A percentile compares a stretch with the other conserved stretches of the same genome.
These are phyloP conservation scores for Ilyonectria sp. DNA, from an alignment of 2,329 filamentous ascomycete genomes.

Conservation along the genomic window DNA sequence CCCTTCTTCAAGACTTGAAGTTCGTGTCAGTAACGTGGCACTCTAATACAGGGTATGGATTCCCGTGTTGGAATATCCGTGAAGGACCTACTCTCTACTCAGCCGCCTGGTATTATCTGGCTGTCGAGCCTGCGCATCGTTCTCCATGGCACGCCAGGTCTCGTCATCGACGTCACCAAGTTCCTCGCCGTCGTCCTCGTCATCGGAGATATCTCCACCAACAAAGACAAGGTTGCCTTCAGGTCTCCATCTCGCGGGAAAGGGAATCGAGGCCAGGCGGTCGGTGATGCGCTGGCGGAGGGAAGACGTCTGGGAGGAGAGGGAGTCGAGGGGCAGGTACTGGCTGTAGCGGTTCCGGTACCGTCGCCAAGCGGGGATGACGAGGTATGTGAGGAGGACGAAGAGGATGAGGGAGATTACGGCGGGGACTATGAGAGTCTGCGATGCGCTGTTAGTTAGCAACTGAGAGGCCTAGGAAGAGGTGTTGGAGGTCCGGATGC, in stretches of 20 bases:
- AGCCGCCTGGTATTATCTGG: slow-evolving; percentile 72
- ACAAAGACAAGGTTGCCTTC: slow-evolving; percentile 59
- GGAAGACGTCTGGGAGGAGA: slow-evolving; percentile 70
- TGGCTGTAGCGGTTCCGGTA: slow-evolving; percentile 81
- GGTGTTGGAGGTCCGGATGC: slow-evolving; percentile 18
- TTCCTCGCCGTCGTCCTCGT: slow-evolving; percentile 76
- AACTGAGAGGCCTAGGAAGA: slow-evolving; percentile 13
- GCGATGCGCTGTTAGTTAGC: slow-evolving; percentile 42
- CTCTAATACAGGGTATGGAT: not conserved
- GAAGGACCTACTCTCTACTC: slow-evolving; percentile 76
- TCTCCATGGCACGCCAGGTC: slow-evolving; percentile 59
- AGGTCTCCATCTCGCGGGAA: slow-evolving; percentile 66
- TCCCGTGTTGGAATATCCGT: not conserved
- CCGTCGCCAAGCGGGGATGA: slow-evolving; percentile 78
- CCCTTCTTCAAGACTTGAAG: slow-evolving; percentile 70
- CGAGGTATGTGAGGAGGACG: slow-evolving; percentile 73
- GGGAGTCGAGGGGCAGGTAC: slow-evolving; percentile 78
- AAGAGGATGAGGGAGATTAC: slow-evolving; percentile 80
- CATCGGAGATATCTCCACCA: slow-evolving; percentile 59
- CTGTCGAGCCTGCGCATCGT: slow-evolving; percentile 51
- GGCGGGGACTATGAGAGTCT: slow-evolving; percentile 81
- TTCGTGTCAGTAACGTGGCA: slow-evolving; percentile 33
- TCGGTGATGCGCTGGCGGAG: slow-evolving; percentile 65
- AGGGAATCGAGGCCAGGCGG: slow-evolving; percentile 47
- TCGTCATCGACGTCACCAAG: slow-evolving; percentile 72